Evolutionary conservation across 345 rosid genomes (phyloP).

Genomic region (Mercurialis annua): DNA sequence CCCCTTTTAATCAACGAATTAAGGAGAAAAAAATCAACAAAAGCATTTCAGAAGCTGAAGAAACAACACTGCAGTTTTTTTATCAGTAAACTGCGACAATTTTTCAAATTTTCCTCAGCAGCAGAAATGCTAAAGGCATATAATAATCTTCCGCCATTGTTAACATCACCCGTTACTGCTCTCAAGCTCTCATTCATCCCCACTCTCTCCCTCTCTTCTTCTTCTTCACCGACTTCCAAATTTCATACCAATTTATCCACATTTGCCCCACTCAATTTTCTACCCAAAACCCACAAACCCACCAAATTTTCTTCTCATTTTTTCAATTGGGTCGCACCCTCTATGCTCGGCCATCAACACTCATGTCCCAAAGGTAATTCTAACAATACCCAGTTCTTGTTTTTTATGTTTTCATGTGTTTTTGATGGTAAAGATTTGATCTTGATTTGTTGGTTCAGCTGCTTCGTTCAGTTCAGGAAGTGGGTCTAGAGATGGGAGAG

Average conservation of each 20-base stretch:
- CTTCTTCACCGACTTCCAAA: constrained; percentile 16
- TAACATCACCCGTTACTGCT: constrained; percentile 31
- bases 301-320: constrained; percentile 14
- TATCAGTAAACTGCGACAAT: no score
- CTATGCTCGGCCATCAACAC: constrained; percentile 22
- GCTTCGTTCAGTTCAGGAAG: constrained; percentile 56
- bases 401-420: not conserved
- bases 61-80: no score
- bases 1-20: no score
- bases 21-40: no score
- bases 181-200: constrained; percentile 41
- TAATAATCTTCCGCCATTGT: constrained; percentile 22
- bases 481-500: constrained; percentile 40
- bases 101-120: no score
- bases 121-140: constrained; percentile 40
- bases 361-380: constrained; percentile 22
- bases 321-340: constrained; percentile 12
- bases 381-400: not conserved
- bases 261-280: constrained; percentile 28
- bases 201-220: constrained; percentile 31
- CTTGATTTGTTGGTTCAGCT: constrained; percentile 33
- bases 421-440: not conserved
- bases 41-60: no score
- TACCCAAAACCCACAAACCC: constrained; percentile 22
- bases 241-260: constrained; percentile 29